These are phyloP conservation scores for Pythium phragmitis DNA, from an alignment of 352 stramenopile genomes.

Conservation along the genomic window DNA sequence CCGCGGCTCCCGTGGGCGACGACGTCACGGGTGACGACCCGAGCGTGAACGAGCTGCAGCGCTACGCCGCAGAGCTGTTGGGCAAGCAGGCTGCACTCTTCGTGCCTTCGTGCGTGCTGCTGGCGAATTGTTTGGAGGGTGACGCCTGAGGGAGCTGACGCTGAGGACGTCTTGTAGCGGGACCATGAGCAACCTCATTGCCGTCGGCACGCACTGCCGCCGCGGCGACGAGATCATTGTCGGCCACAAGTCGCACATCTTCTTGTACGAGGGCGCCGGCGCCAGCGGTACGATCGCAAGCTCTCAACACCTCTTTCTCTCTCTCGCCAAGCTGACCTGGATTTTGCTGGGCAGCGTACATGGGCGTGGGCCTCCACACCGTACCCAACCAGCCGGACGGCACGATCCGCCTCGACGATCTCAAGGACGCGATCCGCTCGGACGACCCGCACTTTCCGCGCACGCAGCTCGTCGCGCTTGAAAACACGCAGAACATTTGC, in stretches of 20 bases:
- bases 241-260: conserved; percentile 94
- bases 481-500: conserved; percentile 98
- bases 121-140: neutral
- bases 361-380: conserved; percentile 89
- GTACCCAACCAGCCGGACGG: conserved; percentile 85
- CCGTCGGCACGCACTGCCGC: conserved; percentile 92
- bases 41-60: conserved; percentile 93
- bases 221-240: conserved; percentile 94
- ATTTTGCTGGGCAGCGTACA: conserved; percentile 50
- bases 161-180: conserved; percentile 44
- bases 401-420: conserved; percentile 79
- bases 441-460: conserved; percentile 82
- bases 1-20: conserved; percentile 72
- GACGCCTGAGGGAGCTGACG: neutral
- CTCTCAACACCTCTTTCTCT: neutral
- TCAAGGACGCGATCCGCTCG: conserved; percentile 73
- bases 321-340: neutral
- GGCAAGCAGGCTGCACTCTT: conserved; percentile 95
- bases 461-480: conserved; percentile 91
- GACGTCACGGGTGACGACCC: conserved; percentile 89
- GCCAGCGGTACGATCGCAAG: conserved; percentile 53
- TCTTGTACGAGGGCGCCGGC: conserved; percentile 95
- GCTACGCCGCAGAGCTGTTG: conserved; percentile 89
- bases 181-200: conserved; percentile 98
- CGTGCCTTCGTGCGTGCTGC: conserved; percentile 86